Evolutionary conservation across 2,329 filamentous ascomycete genomes (phyloP), one percentile per base, ranked within the genome.

Genomic region (Ophiostoma angusticollis): DNA sequence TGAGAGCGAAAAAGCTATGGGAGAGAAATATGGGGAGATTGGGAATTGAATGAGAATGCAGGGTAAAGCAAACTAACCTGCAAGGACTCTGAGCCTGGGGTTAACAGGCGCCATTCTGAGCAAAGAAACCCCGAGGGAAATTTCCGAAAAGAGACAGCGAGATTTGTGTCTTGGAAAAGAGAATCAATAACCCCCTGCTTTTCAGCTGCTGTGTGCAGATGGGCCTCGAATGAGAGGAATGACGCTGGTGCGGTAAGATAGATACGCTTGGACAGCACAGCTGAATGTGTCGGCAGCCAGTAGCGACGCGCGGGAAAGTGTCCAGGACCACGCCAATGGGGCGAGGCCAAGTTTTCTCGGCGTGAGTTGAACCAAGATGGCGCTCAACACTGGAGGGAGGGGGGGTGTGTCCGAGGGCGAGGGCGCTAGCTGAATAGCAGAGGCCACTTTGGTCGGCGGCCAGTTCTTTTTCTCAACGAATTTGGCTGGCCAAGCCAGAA

Each of bases 51-150:
- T n/a, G 6, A 30, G 31, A 28, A 12, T 21, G 17, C 11, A 27
- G 24, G 30, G 22, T 27, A 32, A 21, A 30, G 12, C 14, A 46
- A 53, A 68, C 71, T 60, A 61, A 74, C 71, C 71, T 68, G 69
- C 72, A 56, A 74, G 64, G 59, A 72, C 65, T 63, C 67, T 73
- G 59, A 70, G 65, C 61, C 70, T 69, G 60, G 71, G 69, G 58
- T 70, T 63, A 57, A 65, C 61, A 58, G 71, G 70, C 61, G 69
- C 70, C 71, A 74, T 74, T 56, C 49, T 58, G 58, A 50, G 53
- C 58, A 57, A 5, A 17, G 25, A 27, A 25, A n/a, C n/a, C n/a
- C n/a, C n/a, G n/a, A n/a, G n/a, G n/a, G n/a, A n/a, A n/a, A n/a
- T n/a, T n/a, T n/a, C n/a, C n/a, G n/a, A n/a, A n/a, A n/a, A n/a